Conservation (phyloP, 495 filamentous ascomycete species). For the Hypoxylon fragiforme region DNA sequence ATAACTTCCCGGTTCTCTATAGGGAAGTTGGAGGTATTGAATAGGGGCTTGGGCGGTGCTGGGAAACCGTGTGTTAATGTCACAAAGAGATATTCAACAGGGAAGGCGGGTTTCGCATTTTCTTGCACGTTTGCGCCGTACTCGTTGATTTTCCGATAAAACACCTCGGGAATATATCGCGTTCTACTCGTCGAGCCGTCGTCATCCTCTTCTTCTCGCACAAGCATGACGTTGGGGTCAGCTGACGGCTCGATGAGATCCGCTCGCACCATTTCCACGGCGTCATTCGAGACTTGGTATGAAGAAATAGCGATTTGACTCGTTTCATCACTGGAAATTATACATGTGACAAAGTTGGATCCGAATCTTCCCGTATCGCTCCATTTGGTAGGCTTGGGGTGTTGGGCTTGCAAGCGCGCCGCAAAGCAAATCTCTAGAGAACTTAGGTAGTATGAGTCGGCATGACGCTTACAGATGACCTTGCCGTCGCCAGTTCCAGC, state of each 20-base stretch:
- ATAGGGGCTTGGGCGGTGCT: constrained; percentile 71
- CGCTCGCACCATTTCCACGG: constrained; percentile 94
- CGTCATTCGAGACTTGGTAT: constrained; percentile 92
- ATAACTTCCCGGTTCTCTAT: constrained; percentile 88
- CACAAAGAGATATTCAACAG: constrained; percentile 93
- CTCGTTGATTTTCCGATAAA: constrained; percentile 93
- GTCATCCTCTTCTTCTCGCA: constrained; percentile 87
- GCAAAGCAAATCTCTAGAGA: constrained; percentile 92
- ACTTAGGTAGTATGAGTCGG: constrained; percentile 91
- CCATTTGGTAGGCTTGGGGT: constrained; percentile 95
- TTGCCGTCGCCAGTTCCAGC: constrained; percentile 76
- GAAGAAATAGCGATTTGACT: constrained; percentile 86
- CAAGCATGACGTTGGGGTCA: constrained; percentile 91
- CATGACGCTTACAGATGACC: constrained; percentile 93
- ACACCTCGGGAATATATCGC: constrained; percentile 95
- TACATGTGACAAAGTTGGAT: constrained; percentile 95
- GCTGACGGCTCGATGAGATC: constrained; percentile 95
- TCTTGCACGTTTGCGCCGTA: constrained; percentile 95
- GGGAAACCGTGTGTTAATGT: constrained; percentile 98
- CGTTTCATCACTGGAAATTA: constrained; percentile 87
- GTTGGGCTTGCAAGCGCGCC: constrained; percentile 78
- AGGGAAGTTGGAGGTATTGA: constrained; percentile 71
- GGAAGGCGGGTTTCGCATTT: constrained; percentile 94
- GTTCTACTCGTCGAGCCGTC: constrained; percentile 69
- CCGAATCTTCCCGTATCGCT: constrained; percentile 93